phyloP scores from a whole-genome alignment of 352 stramenopile species.

The Halophytophthora polymorphica region DNA sequence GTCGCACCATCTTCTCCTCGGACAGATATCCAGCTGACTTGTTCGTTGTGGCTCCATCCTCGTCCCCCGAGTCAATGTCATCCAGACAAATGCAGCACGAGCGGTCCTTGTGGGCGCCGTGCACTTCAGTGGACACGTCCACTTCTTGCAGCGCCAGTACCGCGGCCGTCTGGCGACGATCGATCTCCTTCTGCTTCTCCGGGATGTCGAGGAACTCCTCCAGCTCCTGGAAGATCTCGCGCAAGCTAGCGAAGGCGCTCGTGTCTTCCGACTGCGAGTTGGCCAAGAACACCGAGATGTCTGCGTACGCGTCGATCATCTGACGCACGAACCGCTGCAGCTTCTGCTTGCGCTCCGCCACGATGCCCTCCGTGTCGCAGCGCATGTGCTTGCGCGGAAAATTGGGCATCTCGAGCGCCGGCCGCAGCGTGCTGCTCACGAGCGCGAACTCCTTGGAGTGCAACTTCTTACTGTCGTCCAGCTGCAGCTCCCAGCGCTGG shows the following conservation, averaged over 20 bases:
- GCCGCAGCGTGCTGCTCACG: conserved; percentile 38
- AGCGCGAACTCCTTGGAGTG: conserved; percentile 45
- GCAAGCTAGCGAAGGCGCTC: conserved; percentile 16
- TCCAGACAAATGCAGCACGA: conserved; percentile 58
- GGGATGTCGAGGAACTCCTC: conserved; percentile 55
- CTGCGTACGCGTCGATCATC: conserved; percentile 53
- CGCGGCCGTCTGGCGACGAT: conserved; percentile 39
- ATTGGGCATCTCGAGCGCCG: conserved; percentile 32
- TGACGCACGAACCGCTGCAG: conserved; percentile 54
- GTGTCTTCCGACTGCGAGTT: conserved; percentile 24
- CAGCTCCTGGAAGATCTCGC: conserved; percentile 33
- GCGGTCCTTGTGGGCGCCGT: conserved; percentile 17
- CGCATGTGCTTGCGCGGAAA: conserved; percentile 66
- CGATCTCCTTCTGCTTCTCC: conserved; percentile 46
- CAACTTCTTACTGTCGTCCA: conserved; percentile 19
- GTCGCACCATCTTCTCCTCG: conserved; percentile 41
- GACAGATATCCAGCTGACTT: not conserved
- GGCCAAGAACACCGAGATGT: conserved; percentile 55
- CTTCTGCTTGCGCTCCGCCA: conserved; percentile 41
- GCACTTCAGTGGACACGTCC: conserved; percentile 7
- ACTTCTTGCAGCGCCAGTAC: conserved; percentile 58
- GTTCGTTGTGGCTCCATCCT: conserved; percentile 6
- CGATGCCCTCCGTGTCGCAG: conserved; percentile 48
- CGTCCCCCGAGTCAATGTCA: conserved; percentile 29
- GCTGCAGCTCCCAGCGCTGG: conserved; percentile 38